phyloP scores from a whole-genome alignment of 345 rosid genomes.

The Sapria himalayana region DNA sequence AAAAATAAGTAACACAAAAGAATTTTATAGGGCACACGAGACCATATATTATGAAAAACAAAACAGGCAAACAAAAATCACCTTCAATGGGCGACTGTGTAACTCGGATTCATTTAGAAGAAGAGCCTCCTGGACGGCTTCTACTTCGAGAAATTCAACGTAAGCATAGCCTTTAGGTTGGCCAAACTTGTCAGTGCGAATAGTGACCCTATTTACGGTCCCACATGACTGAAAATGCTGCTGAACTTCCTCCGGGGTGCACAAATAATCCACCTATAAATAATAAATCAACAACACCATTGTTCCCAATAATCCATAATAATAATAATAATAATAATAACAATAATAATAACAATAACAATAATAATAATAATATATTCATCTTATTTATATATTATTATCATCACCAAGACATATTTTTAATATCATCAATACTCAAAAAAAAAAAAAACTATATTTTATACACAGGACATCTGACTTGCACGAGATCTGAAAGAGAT shows the following conservation, averaged over 20 bases:
- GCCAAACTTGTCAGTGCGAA: slow-evolving; percentile 52
- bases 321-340: background rate
- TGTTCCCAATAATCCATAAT: background rate
- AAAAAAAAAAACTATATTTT: slow-evolving; percentile 12
- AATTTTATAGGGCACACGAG: background rate
- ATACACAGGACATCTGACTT: too few relatives aligned
- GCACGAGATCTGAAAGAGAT: too few relatives aligned
- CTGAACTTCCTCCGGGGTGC: slow-evolving; percentile 71
- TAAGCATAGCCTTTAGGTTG: slow-evolving; percentile 68
- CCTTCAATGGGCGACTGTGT: slow-evolving; percentile 62
- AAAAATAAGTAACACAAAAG: background rate
- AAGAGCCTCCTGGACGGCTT: slow-evolving; percentile 50
- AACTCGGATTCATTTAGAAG: slow-evolving; percentile 46
- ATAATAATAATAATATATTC: slow-evolving; percentile 8
- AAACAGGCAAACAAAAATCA: slow-evolving; percentile 4
- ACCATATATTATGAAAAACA: background rate
- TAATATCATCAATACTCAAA: slow-evolving; percentile 9
- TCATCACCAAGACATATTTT: too few relatives aligned
- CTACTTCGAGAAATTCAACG: slow-evolving; percentile 49
- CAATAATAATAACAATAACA: background rate
- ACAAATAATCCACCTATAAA: slow-evolving; percentile 48
- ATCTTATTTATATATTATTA: too few relatives aligned
- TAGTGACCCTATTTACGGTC: slow-evolving; percentile 50
- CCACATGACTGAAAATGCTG: slow-evolving; percentile 66
- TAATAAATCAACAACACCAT: background rate